Conservation (phyloP, 2,329 filamentous ascomycete species). For the Hypoxylon sp. region DNA sequence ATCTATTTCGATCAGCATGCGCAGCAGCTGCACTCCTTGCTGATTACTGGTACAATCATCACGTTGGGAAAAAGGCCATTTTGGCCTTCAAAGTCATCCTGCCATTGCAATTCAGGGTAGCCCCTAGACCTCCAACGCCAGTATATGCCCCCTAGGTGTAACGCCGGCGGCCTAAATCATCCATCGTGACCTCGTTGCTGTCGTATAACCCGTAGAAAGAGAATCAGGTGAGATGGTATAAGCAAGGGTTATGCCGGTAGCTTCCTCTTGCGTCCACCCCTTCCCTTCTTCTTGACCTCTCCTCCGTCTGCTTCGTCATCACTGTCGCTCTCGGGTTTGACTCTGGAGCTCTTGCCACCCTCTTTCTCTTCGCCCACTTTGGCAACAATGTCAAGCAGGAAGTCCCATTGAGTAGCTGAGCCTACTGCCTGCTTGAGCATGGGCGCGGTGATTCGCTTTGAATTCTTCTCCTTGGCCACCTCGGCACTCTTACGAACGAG, state of each 20-base stretch:
- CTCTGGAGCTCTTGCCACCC: conserved; percentile 55
- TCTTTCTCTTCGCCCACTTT: conserved; percentile 76
- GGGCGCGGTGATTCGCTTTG: conserved; percentile 88
- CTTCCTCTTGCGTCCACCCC: conserved; percentile 67
- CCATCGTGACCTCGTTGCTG: conserved; percentile 47
- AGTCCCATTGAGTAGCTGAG: conserved; percentile 93
- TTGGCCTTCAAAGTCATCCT: conserved; percentile 27
- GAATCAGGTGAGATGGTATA: conserved; percentile 26
- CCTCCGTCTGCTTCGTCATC: conserved; percentile 66
- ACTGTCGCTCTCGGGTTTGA: conserved; percentile 67
- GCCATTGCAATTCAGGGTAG: conserved; percentile 36
- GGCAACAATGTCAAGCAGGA: conserved; percentile 88
- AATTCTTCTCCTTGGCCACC: conserved; percentile 84
- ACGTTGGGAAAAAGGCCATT: conserved; percentile 11
- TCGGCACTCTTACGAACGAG: conserved; percentile 90
- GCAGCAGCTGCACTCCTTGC: conserved; percentile 21
- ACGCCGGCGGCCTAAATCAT: conserved; percentile 52
- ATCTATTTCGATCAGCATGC: background rate
- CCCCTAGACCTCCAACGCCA: conserved; percentile 51
- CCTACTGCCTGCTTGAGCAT: conserved; percentile 94
- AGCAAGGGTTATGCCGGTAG: conserved; percentile 52
- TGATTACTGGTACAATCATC: conserved; percentile 18
- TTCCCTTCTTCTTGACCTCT: conserved; percentile 63
- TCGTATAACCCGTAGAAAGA: conserved; percentile 44
- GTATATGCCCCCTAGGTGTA: conserved; percentile 46